Base-by-base conservation (phyloP, 108 stramenopile genomes). In the Pseudonitzschia delicatissima region DNA sequence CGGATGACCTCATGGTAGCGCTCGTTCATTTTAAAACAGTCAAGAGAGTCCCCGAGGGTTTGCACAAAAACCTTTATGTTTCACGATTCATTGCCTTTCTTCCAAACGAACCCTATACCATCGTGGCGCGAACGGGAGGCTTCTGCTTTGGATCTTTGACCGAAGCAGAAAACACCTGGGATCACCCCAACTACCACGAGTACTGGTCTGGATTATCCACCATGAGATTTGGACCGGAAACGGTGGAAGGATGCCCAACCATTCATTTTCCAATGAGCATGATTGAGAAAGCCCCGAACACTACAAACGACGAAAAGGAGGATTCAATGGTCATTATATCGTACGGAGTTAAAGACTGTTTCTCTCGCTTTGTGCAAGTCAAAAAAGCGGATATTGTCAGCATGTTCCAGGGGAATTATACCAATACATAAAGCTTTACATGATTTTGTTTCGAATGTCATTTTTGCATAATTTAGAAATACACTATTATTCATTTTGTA, bases 71-170 rank as follows among this genome's bases (percentile, higher is more conserved):
- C 20, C 13, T 18, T 0, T 51, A 51, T 25, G 9, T 51, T 18
- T 51, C 50, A 1, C 13, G 50, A 25, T 51, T 51, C 20, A 51
- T 51, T 0, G 50, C 50, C 0, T 23, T 51, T 18, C 11, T 23
- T 31, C 31, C 57, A 1, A 0, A 34, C 0, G 37, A 1, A 13
- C 62, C 62, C 1, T 63, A 42, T 45, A 13, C 15, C 1, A 45
- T 63, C 1, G 0, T 63, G 0, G 13, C 13, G 20, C 11, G 21
- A 40, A 18, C 39, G 0, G 40, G 40, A 8, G 17, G 11, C 18
- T 63, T 63, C 45, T 63, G 62, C 45, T 44, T 63, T 9, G 40
- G 40, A 0, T 63, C 13, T 63, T 15, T 40, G 7, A 39, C 15
- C 13, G 50, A 9, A 20, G 23, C 0, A n/a, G 50, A 51, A 12